These are phyloP conservation scores for Nitzschia sp. DNA, from an alignment of 108 stramenopile genomes.

Conservation along the genomic window DNA sequence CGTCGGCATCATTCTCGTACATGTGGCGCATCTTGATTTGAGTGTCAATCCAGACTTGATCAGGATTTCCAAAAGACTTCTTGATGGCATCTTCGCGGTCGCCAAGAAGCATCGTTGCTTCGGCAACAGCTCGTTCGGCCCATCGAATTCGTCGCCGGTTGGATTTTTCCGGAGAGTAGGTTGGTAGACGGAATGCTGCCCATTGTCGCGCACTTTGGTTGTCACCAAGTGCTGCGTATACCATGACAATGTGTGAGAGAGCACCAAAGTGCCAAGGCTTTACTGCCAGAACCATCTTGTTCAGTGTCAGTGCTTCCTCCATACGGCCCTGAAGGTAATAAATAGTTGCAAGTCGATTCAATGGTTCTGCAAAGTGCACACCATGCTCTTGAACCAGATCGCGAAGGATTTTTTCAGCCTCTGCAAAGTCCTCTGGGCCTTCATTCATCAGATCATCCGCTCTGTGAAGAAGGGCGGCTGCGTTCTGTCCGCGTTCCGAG, in stretches of 20 bases:
- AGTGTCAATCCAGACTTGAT: slow-evolving; percentile 8
- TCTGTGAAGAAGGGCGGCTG: slow-evolving; percentile 15
- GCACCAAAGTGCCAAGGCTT: slow-evolving; percentile 89
- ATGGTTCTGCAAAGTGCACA: slow-evolving; percentile 65
- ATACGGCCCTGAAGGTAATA: slow-evolving; percentile 58
- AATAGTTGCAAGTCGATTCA: slow-evolving; percentile 77
- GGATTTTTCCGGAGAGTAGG: background rate
- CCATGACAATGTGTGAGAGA: slow-evolving; percentile 68
- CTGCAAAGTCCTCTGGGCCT: slow-evolving; percentile 43
- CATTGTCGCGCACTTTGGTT: slow-evolving; percentile 46
- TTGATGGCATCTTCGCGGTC: slow-evolving; percentile 14
- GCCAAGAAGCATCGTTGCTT: slow-evolving; percentile 16
- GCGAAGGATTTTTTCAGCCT: slow-evolving; percentile 50
- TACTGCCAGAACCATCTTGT: slow-evolving; percentile 55
- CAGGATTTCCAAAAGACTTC: slow-evolving; percentile 29
- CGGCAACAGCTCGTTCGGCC: slow-evolving; percentile 40
- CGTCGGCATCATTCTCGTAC: slow-evolving; percentile 6
- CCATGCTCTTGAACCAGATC: slow-evolving; percentile 62
- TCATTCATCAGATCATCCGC: slow-evolving; percentile 34
- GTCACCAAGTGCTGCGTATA: slow-evolving; percentile 55
- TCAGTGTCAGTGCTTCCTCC: slow-evolving; percentile 53
- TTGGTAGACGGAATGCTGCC: slow-evolving; percentile 61
- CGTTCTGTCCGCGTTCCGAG: slow-evolving; percentile 47
- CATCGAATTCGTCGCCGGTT: slow-evolving; percentile 40
- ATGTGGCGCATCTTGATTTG: background rate